A percentile compares a stretch with the other conserved stretches of the same genome.
These are phyloP conservation scores for Teratosphaeria destructans DNA, from an alignment of 2,329 filamentous ascomycete species.

Conservation along the genomic window DNA sequence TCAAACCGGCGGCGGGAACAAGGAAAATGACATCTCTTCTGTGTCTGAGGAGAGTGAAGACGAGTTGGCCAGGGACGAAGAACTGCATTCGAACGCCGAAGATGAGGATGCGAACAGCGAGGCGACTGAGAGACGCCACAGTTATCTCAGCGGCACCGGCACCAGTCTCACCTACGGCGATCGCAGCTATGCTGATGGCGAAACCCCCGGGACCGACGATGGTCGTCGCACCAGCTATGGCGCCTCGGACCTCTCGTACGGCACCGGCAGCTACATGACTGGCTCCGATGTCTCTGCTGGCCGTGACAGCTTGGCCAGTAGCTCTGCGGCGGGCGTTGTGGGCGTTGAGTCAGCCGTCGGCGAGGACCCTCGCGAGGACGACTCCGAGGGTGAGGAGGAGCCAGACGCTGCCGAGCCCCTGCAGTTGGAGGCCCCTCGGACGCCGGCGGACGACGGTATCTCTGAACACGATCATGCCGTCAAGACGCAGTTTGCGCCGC, in stretches of 20 bases:
- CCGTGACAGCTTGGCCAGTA: constrained; percentile 28
- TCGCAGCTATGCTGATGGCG: constrained; percentile 17
- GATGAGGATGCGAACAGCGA: constrained; percentile 17
- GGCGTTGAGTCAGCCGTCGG: constrained; percentile 28
- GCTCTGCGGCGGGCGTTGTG: constrained; percentile 11
- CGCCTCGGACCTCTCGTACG: constrained; percentile 36
- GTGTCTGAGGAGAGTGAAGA: constrained; percentile 30
- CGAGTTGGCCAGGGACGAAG: constrained; percentile 12
- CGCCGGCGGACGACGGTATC: constrained; percentile 5
- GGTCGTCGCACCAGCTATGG: constrained; percentile 31
- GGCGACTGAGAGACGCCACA: constrained; percentile 20
- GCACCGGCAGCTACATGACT: constrained; percentile 40
- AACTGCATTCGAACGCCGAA: constrained; percentile 6
- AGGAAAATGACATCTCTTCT: constrained; percentile 34
- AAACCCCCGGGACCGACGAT: constrained; percentile 15
- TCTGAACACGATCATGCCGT: constrained; percentile 11
- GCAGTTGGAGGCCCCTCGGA: constrained; percentile 7
- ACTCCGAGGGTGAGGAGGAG: constrained; percentile 6
- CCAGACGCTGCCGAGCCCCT: constrained; percentile 6
- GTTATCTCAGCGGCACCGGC: constrained; percentile 15
- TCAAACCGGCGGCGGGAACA: constrained; percentile 23
- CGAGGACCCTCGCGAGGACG: constrained; percentile 9
- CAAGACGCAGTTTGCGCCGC: constrained; percentile 20
- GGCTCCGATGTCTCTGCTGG: constrained; percentile 36
- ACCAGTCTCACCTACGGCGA: constrained; percentile 20